phyloP scores from a whole-genome alignment of 1,139 yeast genomes.

The Meyerozyma sp. region DNA sequence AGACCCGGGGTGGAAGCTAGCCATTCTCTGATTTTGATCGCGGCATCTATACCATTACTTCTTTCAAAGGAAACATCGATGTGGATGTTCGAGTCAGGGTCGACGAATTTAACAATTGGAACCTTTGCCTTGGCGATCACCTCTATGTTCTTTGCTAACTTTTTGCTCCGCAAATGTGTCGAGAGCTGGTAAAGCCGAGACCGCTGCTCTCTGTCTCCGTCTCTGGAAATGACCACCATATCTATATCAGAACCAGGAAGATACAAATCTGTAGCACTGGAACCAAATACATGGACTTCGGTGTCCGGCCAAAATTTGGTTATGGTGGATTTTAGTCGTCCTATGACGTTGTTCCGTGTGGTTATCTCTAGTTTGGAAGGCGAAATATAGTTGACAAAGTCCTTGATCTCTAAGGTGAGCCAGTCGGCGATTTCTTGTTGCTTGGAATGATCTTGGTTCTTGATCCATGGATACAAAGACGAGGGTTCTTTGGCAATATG shows the following conservation, averaged over 20 bases:
- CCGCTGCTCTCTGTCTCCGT: slow-evolving; percentile 63
- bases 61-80: slow-evolving; percentile 92
- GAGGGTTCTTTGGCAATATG: slow-evolving; percentile 17
- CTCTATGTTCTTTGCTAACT: slow-evolving; percentile 69
- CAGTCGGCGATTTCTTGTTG: slow-evolving; percentile 80
- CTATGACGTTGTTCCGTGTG: slow-evolving; percentile 63
- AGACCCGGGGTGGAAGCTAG: slow-evolving; percentile 68
- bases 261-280: slow-evolving; percentile 90
- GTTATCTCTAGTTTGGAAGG: slow-evolving; percentile 76
- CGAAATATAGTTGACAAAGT: slow-evolving; percentile 80
- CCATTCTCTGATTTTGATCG: slow-evolving; percentile 76
- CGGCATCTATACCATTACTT: slow-evolving; percentile 82
- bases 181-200: slow-evolving; percentile 71
- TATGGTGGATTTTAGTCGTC: slow-evolving; percentile 54
- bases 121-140: slow-evolving; percentile 92
- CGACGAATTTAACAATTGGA: slow-evolving; percentile 91
- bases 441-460: slow-evolving; percentile 66
- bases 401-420: slow-evolving; percentile 83
- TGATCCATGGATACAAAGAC: slow-evolving; percentile 72
- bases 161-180: slow-evolving; percentile 56
- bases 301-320: slow-evolving; percentile 71
- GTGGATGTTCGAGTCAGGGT: slow-evolving; percentile 63
- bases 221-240: slow-evolving; percentile 72
- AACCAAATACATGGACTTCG: slow-evolving; percentile 85
- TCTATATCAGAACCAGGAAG: slow-evolving; percentile 97